A percentile compares a stretch with the other conserved stretches of the same genome.
Conservation (phyloP, 1,139 yeast genomes). For the Magnusiomyces tetraspermus region DNA sequence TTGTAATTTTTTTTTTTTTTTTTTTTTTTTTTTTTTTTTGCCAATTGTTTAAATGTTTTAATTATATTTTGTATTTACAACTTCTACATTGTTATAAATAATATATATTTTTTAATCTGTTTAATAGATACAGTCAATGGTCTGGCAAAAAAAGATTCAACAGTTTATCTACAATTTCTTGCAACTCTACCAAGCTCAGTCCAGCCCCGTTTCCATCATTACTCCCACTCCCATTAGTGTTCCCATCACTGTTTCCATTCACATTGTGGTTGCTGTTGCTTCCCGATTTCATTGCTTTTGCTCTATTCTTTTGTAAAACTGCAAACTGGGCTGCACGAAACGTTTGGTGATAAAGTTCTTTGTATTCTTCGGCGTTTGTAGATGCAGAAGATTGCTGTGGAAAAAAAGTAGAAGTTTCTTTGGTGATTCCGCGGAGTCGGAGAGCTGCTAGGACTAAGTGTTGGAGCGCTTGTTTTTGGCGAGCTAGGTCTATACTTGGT, state of each 20-base stretch:
- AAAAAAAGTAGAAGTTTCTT: neutral
- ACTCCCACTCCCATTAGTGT: neutral
- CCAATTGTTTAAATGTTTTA: too few species aligned
- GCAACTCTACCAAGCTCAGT: neutral
- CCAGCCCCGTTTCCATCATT: neutral
- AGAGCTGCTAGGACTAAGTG: conserved; percentile 4
- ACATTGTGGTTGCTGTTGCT: neutral
- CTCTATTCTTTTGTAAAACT: neutral
- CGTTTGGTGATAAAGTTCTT: conserved; percentile 3
- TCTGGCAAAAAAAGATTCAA: conserved; percentile 3
- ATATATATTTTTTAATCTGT: too few species aligned
- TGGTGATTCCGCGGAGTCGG: conserved; percentile 4
- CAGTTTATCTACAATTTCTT: conserved; percentile 5
- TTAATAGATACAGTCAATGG: too few species aligned
- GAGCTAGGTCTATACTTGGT: neutral
- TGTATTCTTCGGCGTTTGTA: neutral
- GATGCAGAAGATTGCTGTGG: too few species aligned
- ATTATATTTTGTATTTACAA: too few species aligned
- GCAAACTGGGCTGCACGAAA: conserved; percentile 7
- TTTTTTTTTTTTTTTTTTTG: too few species aligned
- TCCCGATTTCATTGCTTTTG: neutral
- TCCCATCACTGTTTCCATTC: too few species aligned
- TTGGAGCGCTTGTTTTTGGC: conserved; percentile 5
- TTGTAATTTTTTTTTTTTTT: too few species aligned
- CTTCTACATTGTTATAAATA: too few species aligned